phyloP scores from a whole-genome alignment of 129 eudicot species.

The Centella asiatica region DNA sequence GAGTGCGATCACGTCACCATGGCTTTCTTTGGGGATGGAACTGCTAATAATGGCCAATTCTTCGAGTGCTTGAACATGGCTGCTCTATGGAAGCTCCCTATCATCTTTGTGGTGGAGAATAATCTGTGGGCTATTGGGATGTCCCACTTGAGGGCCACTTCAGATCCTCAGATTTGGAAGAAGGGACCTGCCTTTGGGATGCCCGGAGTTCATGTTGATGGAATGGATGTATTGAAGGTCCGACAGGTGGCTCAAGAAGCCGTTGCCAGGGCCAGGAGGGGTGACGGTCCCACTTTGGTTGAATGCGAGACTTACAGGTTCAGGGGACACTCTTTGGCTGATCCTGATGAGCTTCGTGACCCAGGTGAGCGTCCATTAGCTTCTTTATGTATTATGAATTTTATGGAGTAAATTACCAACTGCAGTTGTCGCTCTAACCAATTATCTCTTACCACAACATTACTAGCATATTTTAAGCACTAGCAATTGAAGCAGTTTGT shows the following conservation, averaged over 20 bases:
- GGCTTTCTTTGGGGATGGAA: conserved; percentile 56
- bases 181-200: conserved; percentile 80
- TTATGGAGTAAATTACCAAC: too few species aligned
- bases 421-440: too few species aligned
- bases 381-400: too few species aligned
- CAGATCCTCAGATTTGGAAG: conserved; percentile 70
- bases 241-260: conserved; percentile 53
- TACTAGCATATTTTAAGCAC: too few species aligned
- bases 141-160: conserved; percentile 74
- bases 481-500: too few species aligned
- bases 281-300: conserved; percentile 67
- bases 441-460: too few species aligned
- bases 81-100: conserved; percentile 64
- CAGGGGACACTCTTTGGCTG: conserved; percentile 77
- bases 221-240: conserved; percentile 77
- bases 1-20: conserved; percentile 56
- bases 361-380: conserved; percentile 58
- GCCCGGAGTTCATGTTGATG: conserved; percentile 76
- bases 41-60: conserved; percentile 69
- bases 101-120: conserved; percentile 69
- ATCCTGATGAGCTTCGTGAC: conserved; percentile 85
- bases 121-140: conserved; percentile 82
- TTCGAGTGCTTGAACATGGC: conserved; percentile 83
- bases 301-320: conserved; percentile 73
- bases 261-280: conserved; percentile 54